A percentile compares a stretch with the other conserved stretches of the same genome.
phyloP scores from a whole-genome alignment of 768 basidiomycete species.

The Suillus bovinus region DNA sequence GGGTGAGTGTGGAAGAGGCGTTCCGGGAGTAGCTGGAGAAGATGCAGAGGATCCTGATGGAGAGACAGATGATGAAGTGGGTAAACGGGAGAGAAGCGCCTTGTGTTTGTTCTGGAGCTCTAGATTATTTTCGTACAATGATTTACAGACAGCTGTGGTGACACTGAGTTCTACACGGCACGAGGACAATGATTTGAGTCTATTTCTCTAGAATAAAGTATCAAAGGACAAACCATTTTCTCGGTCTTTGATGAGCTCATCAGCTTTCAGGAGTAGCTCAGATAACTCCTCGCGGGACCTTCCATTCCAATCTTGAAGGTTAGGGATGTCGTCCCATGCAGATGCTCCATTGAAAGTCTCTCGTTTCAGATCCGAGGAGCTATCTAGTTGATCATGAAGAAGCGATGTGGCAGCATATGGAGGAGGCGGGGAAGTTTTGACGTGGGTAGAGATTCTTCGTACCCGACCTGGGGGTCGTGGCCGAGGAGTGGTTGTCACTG shows the following conservation, averaged over 20 bases:
- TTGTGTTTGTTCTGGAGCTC: conserved; percentile 72
- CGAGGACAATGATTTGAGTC: conserved; percentile 14
- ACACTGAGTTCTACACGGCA: conserved; percentile 59
- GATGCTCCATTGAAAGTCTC: conserved; percentile 20
- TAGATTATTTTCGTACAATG: conserved; percentile 66
- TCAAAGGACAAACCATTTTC: conserved; percentile 60
- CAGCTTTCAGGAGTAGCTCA: conserved; percentile 68
- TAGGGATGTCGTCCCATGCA: conserved; percentile 20
- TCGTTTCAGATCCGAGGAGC: conserved; percentile 32
- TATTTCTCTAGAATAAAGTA: conserved; percentile 3
- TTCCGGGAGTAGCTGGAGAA: conserved; percentile 29
- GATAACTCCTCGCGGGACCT: conserved; percentile 74
- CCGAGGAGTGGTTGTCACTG: conserved; percentile 37
- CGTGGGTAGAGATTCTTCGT: conserved; percentile 45
- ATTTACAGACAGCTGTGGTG: conserved; percentile 69
- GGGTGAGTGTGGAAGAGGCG: conserved; percentile 34
- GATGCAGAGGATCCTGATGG: conserved; percentile 22
- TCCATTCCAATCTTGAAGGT: conserved; percentile 54
- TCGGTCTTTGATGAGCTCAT: conserved; percentile 72
- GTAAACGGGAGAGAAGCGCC: conserved; percentile 65
- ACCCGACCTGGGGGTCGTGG: conserved; percentile 72
- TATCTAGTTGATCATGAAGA: conserved; percentile 29
- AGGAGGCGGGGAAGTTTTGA: conserved; percentile 49
- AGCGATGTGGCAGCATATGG: conserved; percentile 52
- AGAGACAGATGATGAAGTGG: conserved; percentile 44